Evolutionary conservation across 2,329 filamentous ascomycete genomes (phyloP), one percentile per base, ranked within the genome.

Genomic region (Colletotrichum falcatum): DNA sequence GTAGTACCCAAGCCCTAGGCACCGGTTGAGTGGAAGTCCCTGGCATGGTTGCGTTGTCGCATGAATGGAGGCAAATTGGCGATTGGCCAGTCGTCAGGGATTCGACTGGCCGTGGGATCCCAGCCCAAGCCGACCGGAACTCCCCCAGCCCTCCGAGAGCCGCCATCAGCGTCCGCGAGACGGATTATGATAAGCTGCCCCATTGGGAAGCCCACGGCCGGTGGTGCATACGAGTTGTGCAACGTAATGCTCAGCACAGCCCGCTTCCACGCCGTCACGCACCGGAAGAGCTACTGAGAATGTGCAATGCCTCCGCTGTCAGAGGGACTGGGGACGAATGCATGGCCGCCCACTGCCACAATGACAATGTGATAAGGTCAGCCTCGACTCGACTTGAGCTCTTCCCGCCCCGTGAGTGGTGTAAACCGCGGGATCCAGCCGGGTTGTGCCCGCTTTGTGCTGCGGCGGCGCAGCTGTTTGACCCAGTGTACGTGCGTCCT

Each of bases 1-100:
- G 12, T 39, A 39, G 37, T 39, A 39, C 37, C 62, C 35, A 11
- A 46, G n/a, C 18, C 26, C 28, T 37, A 44, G 35, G 37, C 53
- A 58, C 59, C 59, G 63, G 51, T 60, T 42, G 53, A 28, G 48
- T 61, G 54, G 44, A 59, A 53, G 64, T 48, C 23, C 65, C 56
- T 68, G 51, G 46, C 48, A 49, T 51, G 56, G 63, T 53, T 71
- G 30, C 44, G 59, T 66, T 53, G 59, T 54, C 54, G 70, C 71
- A 72, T 71, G 64, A 68, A 66, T 28, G 51, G 67, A 62, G 67
- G 67, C 62, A 71, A 71, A 71, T 71, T 71, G 59, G 48, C 63
- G 67, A 72, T 67, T 65, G 65, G 69, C 30, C 33, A 33, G 46
- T 35, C 48, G 42, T 23, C 69, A 65, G 69, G 69, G 66, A 42